These are phyloP conservation scores for Aristolochia californica DNA, from an alignment of 164 flowering plant genomes.

Conservation along the genomic window DNA sequence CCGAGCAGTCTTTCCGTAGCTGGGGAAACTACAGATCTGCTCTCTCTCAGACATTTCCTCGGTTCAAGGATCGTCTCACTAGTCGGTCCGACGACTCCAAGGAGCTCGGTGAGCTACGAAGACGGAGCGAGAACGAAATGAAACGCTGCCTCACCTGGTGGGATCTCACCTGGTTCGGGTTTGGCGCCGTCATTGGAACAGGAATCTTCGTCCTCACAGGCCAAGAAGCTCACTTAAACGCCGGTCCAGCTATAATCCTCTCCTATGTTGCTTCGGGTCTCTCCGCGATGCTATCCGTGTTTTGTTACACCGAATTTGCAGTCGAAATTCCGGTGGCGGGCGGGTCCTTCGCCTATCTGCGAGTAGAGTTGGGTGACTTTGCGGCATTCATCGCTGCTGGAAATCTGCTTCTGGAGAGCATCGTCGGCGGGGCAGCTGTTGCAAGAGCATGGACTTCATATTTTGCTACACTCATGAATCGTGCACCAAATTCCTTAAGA, in stretches of 20 bases:
- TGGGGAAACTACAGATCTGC: conserved; percentile 29
- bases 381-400: conserved; percentile 35
- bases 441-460: conserved; percentile 44
- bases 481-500: conserved; percentile 20
- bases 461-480: conserved; percentile 30
- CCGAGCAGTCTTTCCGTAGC: conserved; percentile 36
- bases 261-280: conserved; percentile 31
- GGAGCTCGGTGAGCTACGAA: conserved; percentile 23
- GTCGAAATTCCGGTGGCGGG: conserved; percentile 42
- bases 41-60: conserved; percentile 12
- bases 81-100: conserved; percentile 26
- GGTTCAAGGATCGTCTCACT: conserved; percentile 29
- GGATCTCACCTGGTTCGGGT: conserved; percentile 44
- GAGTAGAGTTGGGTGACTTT: conserved; percentile 22
- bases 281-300: conserved; percentile 34
- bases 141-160: conserved; percentile 39
- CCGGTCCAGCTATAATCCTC: conserved; percentile 38
- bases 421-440: conserved; percentile 28
- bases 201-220: conserved; percentile 50
- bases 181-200: conserved; percentile 36
- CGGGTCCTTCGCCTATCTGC: conserved; percentile 32
- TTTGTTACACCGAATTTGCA: conserved; percentile 45
- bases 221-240: conserved; percentile 17
- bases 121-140: conserved; percentile 31
- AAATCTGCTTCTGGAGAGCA: conserved; percentile 32